Percentiles rank a stretch among this genome's conserved stretches.
These are phyloP conservation scores for Stachybotrys chlorohalonatus DNA, from an alignment of 2,329 filamentous ascomycete species.

Conservation along the genomic window DNA sequence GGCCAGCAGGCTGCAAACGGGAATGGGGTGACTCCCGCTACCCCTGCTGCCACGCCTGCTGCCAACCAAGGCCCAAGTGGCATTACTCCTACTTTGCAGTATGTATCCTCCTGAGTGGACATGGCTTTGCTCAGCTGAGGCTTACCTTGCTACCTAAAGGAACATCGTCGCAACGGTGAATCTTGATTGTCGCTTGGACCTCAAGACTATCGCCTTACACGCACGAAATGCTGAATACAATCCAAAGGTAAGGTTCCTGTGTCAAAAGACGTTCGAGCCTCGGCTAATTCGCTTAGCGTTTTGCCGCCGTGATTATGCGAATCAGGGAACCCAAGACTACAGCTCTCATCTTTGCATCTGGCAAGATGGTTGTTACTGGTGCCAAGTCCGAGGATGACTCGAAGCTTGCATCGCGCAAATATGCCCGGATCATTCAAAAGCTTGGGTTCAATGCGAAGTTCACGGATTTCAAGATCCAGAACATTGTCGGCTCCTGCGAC, in stretches of 20 bases:
- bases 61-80: constrained; percentile 77
- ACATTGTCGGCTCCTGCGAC: constrained; percentile 97
- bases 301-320: constrained; percentile 98
- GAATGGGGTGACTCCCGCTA: constrained; percentile 77
- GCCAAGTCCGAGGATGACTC: constrained; percentile 97
- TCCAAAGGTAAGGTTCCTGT: constrained; percentile 62
- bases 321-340: constrained; percentile 99
- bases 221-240: constrained; percentile 98
- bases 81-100: constrained; percentile 91
- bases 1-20: constrained; percentile 52
- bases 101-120: constrained; percentile 53
- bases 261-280: no score
- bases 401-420: constrained; percentile 93
- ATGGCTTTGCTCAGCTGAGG: constrained; percentile 29
- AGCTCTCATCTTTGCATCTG: constrained; percentile 92
- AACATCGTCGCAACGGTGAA: constrained; percentile 99
- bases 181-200: constrained; percentile 89
- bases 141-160: constrained; percentile 55
- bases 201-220: constrained; percentile 98
- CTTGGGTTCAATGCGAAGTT: constrained; percentile 99
- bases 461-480: constrained; percentile 99
- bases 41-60: constrained; percentile 85
- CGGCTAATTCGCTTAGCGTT: constrained; percentile 57
- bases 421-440: constrained; percentile 98
- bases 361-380: constrained; percentile 99